Conservation (phyloP, 768 basidiomycete species). For the Pisolithus orientalis region DNA sequence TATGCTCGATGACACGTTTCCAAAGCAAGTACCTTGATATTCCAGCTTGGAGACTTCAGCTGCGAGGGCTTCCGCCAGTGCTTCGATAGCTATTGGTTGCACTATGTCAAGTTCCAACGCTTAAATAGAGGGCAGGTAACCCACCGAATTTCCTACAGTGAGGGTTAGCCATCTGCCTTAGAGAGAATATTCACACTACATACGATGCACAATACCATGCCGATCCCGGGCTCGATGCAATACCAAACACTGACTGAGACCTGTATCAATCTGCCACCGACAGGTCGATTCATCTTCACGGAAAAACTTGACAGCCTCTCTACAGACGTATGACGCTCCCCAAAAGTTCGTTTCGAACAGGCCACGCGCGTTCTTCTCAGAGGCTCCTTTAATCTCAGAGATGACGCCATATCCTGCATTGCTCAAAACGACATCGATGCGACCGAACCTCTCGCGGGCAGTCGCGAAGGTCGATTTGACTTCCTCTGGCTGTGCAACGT, state of each 20-base stretch:
- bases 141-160: constrained; percentile 12
- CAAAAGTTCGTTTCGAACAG: constrained; percentile 41
- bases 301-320: constrained; percentile 24
- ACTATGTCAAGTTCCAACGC: not conserved
- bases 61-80: constrained; percentile 8
- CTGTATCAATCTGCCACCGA: constrained; percentile 34
- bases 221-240: constrained; percentile 9
- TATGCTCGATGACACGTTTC: not conserved
- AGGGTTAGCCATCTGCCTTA: not conserved
- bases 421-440: constrained; percentile 27
- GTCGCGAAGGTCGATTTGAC: constrained; percentile 29
- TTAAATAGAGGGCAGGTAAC: not conserved
- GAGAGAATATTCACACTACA: not conserved
- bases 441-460: constrained; percentile 23
- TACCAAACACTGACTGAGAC: constrained; percentile 27
- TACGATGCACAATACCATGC: constrained; percentile 22
- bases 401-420: constrained; percentile 17
- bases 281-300: constrained; percentile 24
- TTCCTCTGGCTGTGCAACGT: constrained; percentile 30
- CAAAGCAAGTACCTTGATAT: constrained; percentile 10
- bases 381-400: constrained; percentile 31
- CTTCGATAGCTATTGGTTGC: constrained; percentile 5
- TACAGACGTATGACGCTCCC: constrained; percentile 36
- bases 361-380: constrained; percentile 27
- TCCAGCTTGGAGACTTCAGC: constrained; percentile 16